Conservation (phyloP, 208 protist genomes). For the Porcisia hertigi region DNA sequence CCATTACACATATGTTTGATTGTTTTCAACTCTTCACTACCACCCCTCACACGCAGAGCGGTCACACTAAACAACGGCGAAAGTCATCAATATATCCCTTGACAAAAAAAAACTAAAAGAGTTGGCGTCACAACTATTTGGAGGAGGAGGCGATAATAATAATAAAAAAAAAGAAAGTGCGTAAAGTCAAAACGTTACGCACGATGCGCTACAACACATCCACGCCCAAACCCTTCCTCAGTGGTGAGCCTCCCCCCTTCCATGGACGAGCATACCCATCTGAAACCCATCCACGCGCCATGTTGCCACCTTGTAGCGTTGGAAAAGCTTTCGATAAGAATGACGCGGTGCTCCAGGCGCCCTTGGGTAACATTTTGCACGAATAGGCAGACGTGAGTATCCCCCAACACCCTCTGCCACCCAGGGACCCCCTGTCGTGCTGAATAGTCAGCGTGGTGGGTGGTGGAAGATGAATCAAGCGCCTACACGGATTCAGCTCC, state of each 20-base stretch:
- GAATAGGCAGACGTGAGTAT: background rate
- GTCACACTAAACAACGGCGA: no score
- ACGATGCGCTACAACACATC: background rate
- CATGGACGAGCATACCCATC: background rate
- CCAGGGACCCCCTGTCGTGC: background rate
- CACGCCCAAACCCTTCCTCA: background rate
- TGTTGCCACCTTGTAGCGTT: background rate
- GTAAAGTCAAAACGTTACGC: background rate
- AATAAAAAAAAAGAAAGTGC: background rate
- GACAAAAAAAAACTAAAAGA: background rate
- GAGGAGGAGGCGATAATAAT: no score
- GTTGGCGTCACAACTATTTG: background rate
- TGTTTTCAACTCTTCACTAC: background rate
- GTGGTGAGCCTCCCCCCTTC: background rate
- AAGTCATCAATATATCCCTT: no score
- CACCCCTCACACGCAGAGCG: background rate
- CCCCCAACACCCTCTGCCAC: background rate
- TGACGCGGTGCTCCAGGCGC: background rate
- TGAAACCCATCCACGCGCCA: background rate
- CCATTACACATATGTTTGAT: background rate
- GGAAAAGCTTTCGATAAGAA: background rate
- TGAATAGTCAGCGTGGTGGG: background rate
- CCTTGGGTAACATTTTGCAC: background rate
- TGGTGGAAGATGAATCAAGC: background rate
- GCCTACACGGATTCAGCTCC: background rate